Evolutionary conservation across 164 flowering plant species (phyloP).

Genomic region (Tetrastigma voinierianum): DNA sequence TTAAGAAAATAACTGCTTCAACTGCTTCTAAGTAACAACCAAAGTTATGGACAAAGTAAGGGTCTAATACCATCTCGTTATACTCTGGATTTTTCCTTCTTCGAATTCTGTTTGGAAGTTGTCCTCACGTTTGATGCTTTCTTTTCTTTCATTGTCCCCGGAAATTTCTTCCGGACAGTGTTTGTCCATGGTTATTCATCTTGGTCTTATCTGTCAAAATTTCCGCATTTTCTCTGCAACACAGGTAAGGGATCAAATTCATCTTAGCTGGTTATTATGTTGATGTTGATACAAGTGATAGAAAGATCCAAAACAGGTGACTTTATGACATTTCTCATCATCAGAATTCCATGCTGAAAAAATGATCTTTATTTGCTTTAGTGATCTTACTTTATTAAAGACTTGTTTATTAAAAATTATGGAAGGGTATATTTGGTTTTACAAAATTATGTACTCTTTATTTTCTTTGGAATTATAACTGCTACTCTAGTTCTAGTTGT

Average conservation of each 20-base stretch:
- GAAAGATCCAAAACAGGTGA: constrained; percentile 88
- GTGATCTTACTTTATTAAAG: too few relatives aligned
- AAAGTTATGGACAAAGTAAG: constrained; percentile 33
- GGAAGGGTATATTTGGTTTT: too few relatives aligned
- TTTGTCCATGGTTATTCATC: too few relatives aligned
- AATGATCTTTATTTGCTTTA: neutral
- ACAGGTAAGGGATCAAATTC: constrained; percentile 71
- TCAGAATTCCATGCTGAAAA: neutral
- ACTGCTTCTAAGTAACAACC: constrained; percentile 24
- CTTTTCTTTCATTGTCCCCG: neutral
- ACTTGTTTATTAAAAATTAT: too few relatives aligned
- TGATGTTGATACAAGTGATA: constrained; percentile 76
- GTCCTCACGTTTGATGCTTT: neutral
- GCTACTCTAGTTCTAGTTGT: too few relatives aligned
- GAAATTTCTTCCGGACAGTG: too few relatives aligned
- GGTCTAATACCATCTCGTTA: constrained; percentile 26
- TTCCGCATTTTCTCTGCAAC: neutral
- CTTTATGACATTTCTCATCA: neutral
- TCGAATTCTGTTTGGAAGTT: too few relatives aligned
- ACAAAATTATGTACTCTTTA: too few relatives aligned
- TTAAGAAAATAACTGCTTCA: constrained; percentile 51
- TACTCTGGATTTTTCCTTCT: too few relatives aligned
- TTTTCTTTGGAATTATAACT: too few relatives aligned
- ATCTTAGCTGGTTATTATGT: constrained; percentile 78
- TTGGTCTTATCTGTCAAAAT: too few relatives aligned